Conservation (phyloP, 2,329 filamentous ascomycete species). For the Aspergillus sp. region DNA sequence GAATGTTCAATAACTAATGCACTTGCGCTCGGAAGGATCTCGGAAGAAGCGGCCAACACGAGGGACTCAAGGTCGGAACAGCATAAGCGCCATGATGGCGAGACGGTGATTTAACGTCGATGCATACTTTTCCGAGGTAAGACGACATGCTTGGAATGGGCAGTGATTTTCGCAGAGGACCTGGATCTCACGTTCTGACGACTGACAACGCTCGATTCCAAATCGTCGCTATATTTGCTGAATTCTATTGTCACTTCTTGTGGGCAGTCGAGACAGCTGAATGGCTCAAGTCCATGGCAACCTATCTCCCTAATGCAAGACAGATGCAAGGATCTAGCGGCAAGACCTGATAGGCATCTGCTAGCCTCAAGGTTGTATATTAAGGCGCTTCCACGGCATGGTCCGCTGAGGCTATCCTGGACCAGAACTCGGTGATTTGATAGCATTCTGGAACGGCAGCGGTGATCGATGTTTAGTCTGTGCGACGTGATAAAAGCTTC, state of each 20-base stretch:
- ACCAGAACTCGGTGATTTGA: constrained; percentile 3
- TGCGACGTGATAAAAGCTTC: constrained; percentile 19
- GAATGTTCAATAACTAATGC: background rate
- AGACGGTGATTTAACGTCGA: background rate
- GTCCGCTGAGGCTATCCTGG: constrained; percentile 3
- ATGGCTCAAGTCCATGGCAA: constrained; percentile 2
- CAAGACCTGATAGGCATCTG: background rate
- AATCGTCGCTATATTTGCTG: background rate
- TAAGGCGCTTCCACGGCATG: constrained; percentile 5
- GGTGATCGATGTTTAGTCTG: constrained; percentile 15
- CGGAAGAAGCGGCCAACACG: constrained; percentile 9
- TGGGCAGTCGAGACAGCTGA: background rate
- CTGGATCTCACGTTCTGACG: background rate
- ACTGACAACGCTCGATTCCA: background rate
- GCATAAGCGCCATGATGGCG: constrained; percentile 3
- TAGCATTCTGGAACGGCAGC: background rate
- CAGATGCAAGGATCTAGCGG: constrained; percentile 13
- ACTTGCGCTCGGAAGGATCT: constrained; percentile 6
- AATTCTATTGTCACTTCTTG: background rate
- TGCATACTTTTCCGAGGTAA: constrained; percentile 13
- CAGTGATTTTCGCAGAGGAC: background rate
- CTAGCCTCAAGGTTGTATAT: constrained; percentile 7
- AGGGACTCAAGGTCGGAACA: background rate
- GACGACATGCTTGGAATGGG: constrained; percentile 4
- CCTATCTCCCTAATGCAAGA: constrained; percentile 6